A percentile compares a stretch with the other conserved stretches of the same genome.
phyloP scores from a whole-genome alignment of 345 rosid species.

The Eucalyptus cloeziana region DNA sequence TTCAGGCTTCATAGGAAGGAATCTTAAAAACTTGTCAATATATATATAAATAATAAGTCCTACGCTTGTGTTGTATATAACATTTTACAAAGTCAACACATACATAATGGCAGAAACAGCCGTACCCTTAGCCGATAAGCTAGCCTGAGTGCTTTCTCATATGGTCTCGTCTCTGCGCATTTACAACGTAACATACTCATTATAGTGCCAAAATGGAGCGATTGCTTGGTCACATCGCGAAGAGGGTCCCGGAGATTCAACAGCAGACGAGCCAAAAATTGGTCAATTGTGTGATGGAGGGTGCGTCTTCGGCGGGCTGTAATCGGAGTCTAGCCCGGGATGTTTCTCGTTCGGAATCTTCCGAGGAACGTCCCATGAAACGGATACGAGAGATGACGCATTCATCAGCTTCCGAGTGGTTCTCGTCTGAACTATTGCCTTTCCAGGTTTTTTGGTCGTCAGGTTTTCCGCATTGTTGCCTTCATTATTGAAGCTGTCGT shows the following conservation, averaged over 20 bases:
- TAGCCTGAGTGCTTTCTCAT: not conserved
- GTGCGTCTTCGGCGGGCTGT: slow-evolving; percentile 6
- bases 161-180: not conserved
- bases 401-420: not conserved
- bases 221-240: not conserved
- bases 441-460: not conserved
- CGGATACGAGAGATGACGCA: not conserved
- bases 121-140: not conserved
- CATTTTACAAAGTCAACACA: not conserved
- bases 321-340: not conserved
- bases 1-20: not conserved
- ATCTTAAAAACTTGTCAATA: not conserved
- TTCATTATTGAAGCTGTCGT: not conserved
- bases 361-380: not conserved
- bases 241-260: not conserved
- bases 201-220: not conserved
- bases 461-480: not conserved
- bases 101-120: not conserved
- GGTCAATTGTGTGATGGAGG: slow-evolving; percentile 4
- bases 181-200: not conserved
- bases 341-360: not conserved
- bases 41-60: not conserved
- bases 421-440: not conserved
- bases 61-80: not conserved
- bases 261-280: not conserved